Evolutionary conservation across 2,329 filamentous ascomycete species (phyloP), one percentile per base, ranked within the genome.

Genomic region (Metarhizium anisopliae): DNA sequence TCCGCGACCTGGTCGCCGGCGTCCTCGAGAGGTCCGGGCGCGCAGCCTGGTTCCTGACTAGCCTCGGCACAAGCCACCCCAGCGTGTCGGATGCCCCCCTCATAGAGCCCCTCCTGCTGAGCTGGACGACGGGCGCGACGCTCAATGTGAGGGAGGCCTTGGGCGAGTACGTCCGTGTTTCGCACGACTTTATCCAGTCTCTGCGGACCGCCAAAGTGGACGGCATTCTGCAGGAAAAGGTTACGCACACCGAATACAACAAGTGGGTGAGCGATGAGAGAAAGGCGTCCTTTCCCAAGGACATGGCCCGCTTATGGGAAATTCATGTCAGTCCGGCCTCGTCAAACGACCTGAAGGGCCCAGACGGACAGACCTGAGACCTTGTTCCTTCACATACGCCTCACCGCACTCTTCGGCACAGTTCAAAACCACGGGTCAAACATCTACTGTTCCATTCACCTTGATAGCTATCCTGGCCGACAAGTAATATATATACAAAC

Each of bases 51-150:
- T 82, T 82, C 66, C 66, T 81, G 62, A 82, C 79, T 1, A 75
- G 74, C 32, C 63, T 80, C 1, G 77, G 77, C 36, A 82, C 79
- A 0, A 71, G 82, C 0, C 85, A 88, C 62, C 83, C 85, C 0
- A 82, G 78, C 10, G 80, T 86, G 20, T 86, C 85, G 0, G 85
- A 87, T 62, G 85, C 84, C 16, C 83, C 84, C 0, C 71, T 87
- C 2, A 75, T 88, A 7, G 78, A 86, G 58, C 84, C 84, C 0
- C 69, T 78, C 52, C 69, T 87, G 32, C 72, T 87, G 49, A 76
- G 79, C 55, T 79, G 81, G 71, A 81, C 81, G 0, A 86, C 84
- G 0, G 82, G 83, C 0, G 80, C 84, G 0, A 78, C 73, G 1
- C 75, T 85, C n/a, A 71, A 82, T 54, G 78, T 78, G 1, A 73